Conservation (phyloP, 768 basidiomycete genomes). For the Tulasnella sp. region DNA sequence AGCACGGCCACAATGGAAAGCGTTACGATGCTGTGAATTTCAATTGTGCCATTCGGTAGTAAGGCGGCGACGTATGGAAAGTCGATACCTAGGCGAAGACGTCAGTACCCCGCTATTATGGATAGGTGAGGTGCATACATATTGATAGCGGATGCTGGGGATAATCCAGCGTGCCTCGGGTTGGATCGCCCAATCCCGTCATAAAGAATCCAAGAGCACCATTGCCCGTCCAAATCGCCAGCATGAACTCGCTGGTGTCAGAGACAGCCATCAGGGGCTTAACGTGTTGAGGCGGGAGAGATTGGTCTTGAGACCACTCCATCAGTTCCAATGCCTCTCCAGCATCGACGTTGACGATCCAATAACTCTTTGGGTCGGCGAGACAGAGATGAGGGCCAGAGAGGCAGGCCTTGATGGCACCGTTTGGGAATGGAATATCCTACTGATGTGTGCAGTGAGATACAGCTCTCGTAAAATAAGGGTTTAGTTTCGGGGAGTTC, state of each 20-base stretch:
- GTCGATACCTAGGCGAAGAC: conserved; percentile 52
- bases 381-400: conserved; percentile 59
- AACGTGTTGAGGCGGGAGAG: conserved; percentile 29
- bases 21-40: conserved; percentile 72
- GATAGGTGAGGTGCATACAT: conserved; percentile 39
- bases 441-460: not conserved
- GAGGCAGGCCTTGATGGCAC: conserved; percentile 53
- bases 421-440: conserved; percentile 25
- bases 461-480: not conserved
- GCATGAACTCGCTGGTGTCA: conserved; percentile 69
- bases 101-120: not conserved
- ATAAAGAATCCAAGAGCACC: conserved; percentile 82
- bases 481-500: too few relatives aligned
- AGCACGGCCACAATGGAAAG: conserved; percentile 66
- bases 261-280: conserved; percentile 72
- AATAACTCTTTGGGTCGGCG: conserved; percentile 65
- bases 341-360: conserved; percentile 67
- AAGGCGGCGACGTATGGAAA: conserved; percentile 73
- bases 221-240: conserved; percentile 75
- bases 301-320: conserved; percentile 59
- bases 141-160: conserved; percentile 64
- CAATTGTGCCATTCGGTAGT: conserved; percentile 67
- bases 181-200: conserved; percentile 75
- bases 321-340: conserved; percentile 64
- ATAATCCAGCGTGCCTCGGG: conserved; percentile 86